Base-by-base conservation (phyloP, 2,329 filamentous ascomycete genomes). In the Fusarium sambucinum region DNA sequence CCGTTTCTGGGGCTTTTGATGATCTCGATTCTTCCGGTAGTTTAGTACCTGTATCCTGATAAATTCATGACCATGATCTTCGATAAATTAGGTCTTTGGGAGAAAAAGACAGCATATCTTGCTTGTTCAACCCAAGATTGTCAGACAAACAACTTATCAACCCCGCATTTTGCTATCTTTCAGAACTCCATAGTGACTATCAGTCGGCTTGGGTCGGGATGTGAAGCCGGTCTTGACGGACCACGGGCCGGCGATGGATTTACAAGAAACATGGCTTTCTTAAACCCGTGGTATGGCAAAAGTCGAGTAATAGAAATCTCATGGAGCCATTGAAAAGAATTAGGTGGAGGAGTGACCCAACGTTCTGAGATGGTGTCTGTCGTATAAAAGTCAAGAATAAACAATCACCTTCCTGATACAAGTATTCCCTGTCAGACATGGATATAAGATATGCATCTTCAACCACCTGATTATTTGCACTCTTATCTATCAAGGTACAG, bases 241-340 rank as follows among this genome's bases (percentile, higher is more conserved):
- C 29, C 25, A 14, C 19, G 19, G 19, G 23, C 59, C 80, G 89
- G 89, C 83, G 12, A 10, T 45, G 38, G 9, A 5, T 48, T 62
- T 37, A n/a, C 14, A 19, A 33, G 13, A 4, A 16, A 21, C 14
- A 17, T 13, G 11, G 12, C 16, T 19, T 13, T 16, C 6, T 8
- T 12, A 17, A 17, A 16, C 14, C 5, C n/a, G 21, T 25, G 27
- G 32, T 23, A 37, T 19, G 13, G 16, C 14, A n/a, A n/a, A n/a
- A n/a, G 13, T 27, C 13, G 23, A 16, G 25, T n/a, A 8, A 40
- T 21, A 19, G n/a, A 38, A 19, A 12, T 29, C 14, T 27, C 2
- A 29, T 27, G 9, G 33, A 16, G 6, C 14, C n/a, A 19, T 13
- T 7, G 17, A 29, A 4, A 51, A 51, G 23, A 35, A 27, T 35